These are phyloP conservation scores for Camptophora hylomeconis DNA, from an alignment of 2,329 filamentous ascomycete genomes.

Conservation along the genomic window DNA sequence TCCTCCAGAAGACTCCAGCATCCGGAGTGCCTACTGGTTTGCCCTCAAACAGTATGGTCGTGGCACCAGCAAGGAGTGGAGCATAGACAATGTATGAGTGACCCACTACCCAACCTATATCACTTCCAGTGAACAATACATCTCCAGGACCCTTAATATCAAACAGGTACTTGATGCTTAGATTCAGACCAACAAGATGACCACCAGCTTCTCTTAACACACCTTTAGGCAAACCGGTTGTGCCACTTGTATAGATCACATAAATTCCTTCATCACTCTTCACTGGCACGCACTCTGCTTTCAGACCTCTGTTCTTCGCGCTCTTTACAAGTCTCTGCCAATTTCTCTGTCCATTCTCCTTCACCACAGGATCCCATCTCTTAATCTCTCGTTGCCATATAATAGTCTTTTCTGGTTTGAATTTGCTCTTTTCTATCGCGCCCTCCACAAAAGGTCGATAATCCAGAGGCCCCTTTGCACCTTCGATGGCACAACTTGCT, in stretches of 20 bases:
- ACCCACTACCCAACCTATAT: constrained; percentile 83
- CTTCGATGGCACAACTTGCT: constrained; percentile 85
- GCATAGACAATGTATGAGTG: constrained; percentile 83
- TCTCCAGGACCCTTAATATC: constrained; percentile 72
- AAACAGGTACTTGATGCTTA: constrained; percentile 74
- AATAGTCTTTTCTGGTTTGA: constrained; percentile 61
- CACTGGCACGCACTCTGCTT: constrained; percentile 63
- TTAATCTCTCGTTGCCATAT: constrained; percentile 75
- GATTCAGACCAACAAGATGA: constrained; percentile 70
- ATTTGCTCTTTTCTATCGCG: constrained; percentile 51
- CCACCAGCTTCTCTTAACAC: constrained; percentile 73
- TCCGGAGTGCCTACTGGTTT: constrained; percentile 85
- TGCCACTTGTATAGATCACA: constrained; percentile 78
- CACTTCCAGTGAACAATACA: constrained; percentile 66
- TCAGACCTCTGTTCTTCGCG: constrained; percentile 52
- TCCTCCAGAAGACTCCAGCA: constrained; percentile 76
- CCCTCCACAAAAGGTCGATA: constrained; percentile 68
- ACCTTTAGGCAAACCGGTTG: constrained; percentile 71
- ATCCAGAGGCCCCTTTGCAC: constrained; percentile 62
- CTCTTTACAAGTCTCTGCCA: constrained; percentile 69
- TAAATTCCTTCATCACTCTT: constrained; percentile 70
- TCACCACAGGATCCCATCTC: constrained; percentile 58
- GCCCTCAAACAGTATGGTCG: constrained; percentile 84
- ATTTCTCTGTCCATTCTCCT: constrained; percentile 55
- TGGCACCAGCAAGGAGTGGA: constrained; percentile 70